A percentile compares a stretch with the other conserved stretches of the same genome.
These are phyloP conservation scores for Penicillium sp. DNA, from an alignment of 2,329 filamentous ascomycete species.

Conservation along the genomic window DNA sequence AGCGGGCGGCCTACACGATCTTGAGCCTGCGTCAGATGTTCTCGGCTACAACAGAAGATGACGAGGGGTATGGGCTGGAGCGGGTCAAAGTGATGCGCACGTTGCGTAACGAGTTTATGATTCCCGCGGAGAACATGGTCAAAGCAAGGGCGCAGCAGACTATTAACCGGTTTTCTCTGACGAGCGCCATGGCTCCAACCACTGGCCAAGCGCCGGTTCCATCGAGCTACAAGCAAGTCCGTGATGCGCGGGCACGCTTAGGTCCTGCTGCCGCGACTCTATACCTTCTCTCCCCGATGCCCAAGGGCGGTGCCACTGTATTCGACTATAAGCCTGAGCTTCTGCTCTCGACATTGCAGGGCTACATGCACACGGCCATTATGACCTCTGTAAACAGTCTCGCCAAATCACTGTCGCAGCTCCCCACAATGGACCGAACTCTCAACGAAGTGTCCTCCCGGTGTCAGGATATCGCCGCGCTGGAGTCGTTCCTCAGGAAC, in stretches of 20 bases:
- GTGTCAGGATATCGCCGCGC: conserved; percentile 88
- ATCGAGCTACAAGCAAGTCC: conserved; percentile 60
- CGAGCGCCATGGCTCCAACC: conserved; percentile 41
- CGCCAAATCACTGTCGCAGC: conserved; percentile 72
- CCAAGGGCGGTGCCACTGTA: conserved; percentile 49
- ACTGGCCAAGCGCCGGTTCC: conserved; percentile 36
- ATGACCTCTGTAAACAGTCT: conserved; percentile 77
- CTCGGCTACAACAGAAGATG: conserved; percentile 64
- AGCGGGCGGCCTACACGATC: conserved; percentile 80
- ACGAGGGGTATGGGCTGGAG: conserved; percentile 76
- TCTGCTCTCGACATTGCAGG: conserved; percentile 74
- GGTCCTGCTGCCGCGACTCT: conserved; percentile 74
- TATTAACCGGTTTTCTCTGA: conserved; percentile 81
- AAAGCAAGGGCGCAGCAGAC: conserved; percentile 73
- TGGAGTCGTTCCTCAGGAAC: conserved; percentile 74
- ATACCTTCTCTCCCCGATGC: conserved; percentile 75
- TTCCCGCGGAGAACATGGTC: conserved; percentile 73
- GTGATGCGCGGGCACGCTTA: conserved; percentile 74
- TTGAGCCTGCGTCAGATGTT: conserved; percentile 74
- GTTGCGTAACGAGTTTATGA: conserved; percentile 69
- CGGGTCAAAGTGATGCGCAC: conserved; percentile 71
- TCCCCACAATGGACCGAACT: conserved; percentile 80
- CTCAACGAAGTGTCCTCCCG: conserved; percentile 78
- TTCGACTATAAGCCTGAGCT: conserved; percentile 65
- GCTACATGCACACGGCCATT: conserved; percentile 78